Evolutionary conservation across 202 grass and related monocot species (phyloP).

Genomic region (Saccharum hybrid): DNA sequence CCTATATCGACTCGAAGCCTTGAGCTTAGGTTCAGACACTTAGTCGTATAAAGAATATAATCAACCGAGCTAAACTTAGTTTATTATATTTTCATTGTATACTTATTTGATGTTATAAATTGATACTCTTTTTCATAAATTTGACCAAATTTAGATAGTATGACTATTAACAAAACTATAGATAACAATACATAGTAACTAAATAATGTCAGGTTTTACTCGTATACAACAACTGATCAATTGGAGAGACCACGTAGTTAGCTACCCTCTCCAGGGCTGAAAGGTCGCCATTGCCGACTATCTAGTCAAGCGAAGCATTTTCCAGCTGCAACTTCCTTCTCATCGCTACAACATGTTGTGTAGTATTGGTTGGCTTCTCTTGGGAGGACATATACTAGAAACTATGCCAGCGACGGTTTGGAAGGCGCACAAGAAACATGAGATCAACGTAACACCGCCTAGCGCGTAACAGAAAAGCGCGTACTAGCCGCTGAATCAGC

Average conservation of each 20-base stretch:
- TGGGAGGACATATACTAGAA: not conserved
- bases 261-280: slow-evolving; percentile 11
- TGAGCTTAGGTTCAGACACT: too few species aligned
- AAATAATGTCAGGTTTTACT: not conserved
- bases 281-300: slow-evolving; percentile 35
- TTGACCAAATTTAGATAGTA: too few species aligned
- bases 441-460: not conserved
- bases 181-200: too few species aligned
- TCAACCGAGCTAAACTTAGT: too few species aligned
- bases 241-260: not conserved
- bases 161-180: too few species aligned
- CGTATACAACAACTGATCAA: not conserved
- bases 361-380: not conserved
- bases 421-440: not conserved
- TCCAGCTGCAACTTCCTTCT: not conserved
- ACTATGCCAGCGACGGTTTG: not conserved
- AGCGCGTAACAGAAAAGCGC: slow-evolving; percentile 4
- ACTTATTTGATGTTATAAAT: too few species aligned
- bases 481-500: slow-evolving; percentile 22
- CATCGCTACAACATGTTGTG: not conserved
- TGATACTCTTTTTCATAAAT: too few species aligned
- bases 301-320: not conserved
- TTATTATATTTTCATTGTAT: too few species aligned
- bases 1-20: too few species aligned
- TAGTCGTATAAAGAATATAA: too few species aligned